A percentile compares a stretch with the other conserved stretches of the same genome.
Conservation (phyloP, 306 rosid species). For the Hippophae gyantsensis region DNA sequence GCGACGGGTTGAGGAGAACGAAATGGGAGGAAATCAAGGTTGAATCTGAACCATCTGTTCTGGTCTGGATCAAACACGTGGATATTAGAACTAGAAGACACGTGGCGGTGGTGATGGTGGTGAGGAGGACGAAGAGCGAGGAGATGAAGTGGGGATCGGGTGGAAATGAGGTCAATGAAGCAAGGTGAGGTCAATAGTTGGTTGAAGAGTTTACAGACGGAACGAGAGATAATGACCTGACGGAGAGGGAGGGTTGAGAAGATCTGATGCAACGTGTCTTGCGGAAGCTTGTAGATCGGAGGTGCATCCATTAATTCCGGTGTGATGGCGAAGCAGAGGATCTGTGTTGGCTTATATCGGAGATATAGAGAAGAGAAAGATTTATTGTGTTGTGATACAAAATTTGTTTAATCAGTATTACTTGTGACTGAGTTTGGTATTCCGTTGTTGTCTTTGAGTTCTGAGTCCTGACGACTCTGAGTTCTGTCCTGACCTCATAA, state of each 20-base stretch:
- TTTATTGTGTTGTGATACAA: too few species aligned
- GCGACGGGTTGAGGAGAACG: constrained; percentile 76
- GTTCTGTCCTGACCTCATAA: too few species aligned
- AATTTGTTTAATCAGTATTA: too few species aligned
- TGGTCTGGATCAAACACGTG: constrained; percentile 58
- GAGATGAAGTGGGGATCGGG: constrained; percentile 43
- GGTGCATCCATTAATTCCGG: constrained; percentile 28
- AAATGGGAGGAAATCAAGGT: constrained; percentile 71
- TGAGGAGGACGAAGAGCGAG: constrained; percentile 67
- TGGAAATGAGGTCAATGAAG: constrained; percentile 50
- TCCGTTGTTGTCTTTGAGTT: too few species aligned
- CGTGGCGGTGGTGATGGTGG: constrained; percentile 27
- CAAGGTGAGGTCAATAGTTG: constrained; percentile 47
- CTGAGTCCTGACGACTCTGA: too few species aligned
- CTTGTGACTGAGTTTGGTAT: too few species aligned
- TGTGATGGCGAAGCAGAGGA: constrained; percentile 1
- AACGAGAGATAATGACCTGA: constrained; percentile 61
- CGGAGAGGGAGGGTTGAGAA: constrained; percentile 75
- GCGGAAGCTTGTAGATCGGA: constrained; percentile 58
- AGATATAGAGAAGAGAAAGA: too few species aligned
- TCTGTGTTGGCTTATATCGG: background rate
- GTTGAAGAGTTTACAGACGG: constrained; percentile 59
- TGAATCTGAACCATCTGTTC: constrained; percentile 47
- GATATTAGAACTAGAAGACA: constrained; percentile 27
- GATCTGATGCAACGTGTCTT: constrained; percentile 68